Percentiles rank a stretch among this genome's conserved stretches.
Conservation (phyloP, 2,329 filamentous ascomycete species). For the Claviceps fusiformis region DNA sequence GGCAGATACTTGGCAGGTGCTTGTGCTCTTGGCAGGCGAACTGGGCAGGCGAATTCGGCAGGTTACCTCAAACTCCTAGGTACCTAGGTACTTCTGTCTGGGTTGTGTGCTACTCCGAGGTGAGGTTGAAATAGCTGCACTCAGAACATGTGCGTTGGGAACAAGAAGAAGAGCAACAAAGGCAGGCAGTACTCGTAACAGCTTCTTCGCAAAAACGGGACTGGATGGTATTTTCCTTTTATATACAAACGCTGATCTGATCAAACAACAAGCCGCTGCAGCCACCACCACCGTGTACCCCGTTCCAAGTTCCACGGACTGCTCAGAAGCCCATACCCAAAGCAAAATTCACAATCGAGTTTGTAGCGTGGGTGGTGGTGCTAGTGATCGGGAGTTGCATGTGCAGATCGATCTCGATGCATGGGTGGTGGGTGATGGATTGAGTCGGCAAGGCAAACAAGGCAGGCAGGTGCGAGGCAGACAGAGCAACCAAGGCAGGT, state of each 20-base stretch:
- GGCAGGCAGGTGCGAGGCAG: background rate
- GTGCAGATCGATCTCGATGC: constrained; percentile 7
- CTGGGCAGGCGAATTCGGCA: too few species aligned
- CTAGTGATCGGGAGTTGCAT: constrained; percentile 4
- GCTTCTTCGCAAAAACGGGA: too few species aligned
- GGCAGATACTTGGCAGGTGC: background rate
- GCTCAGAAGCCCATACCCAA: background rate
- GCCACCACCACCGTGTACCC: background rate
- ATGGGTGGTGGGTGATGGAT: background rate
- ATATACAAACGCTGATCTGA: too few species aligned
- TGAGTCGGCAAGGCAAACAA: background rate
- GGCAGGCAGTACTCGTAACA: too few species aligned
- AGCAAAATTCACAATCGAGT: background rate
- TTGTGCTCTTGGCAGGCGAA: background rate
- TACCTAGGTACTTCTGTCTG: background rate
- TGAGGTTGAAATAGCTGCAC: too few species aligned
- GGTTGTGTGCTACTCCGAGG: too few species aligned
- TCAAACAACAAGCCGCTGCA: background rate
- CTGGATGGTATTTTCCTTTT: too few species aligned
- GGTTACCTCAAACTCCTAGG: background rate
- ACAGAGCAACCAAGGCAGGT: background rate
- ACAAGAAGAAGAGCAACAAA: too few species aligned
- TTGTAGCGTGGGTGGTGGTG: background rate
- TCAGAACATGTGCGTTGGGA: too few species aligned
- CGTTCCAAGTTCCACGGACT: background rate